These are phyloP conservation scores for Periglandula ipomoeae DNA, from an alignment of 2,329 filamentous ascomycete genomes.

Conservation along the genomic window DNA sequence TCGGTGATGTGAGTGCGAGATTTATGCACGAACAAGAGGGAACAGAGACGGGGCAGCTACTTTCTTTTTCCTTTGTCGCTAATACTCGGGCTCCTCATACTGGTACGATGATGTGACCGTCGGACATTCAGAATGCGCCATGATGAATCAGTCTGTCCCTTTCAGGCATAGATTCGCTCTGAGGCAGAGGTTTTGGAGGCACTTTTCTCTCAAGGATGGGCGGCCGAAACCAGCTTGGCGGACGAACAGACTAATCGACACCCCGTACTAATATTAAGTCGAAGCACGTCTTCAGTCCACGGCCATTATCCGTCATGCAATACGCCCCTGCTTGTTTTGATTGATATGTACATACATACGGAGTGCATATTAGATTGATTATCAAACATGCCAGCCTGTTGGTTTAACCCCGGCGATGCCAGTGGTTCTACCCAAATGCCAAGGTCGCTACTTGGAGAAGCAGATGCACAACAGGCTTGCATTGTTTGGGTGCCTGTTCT, in stretches of 20 bases:
- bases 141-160: not conserved
- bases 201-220: too few relatives aligned
- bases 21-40: not conserved
- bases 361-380: not conserved
- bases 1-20: not conserved
- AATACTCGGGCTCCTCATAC: not conserved
- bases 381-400: not conserved
- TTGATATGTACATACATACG: too few relatives aligned
- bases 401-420: not conserved
- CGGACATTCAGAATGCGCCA: not conserved
- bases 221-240: too few relatives aligned
- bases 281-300: too few relatives aligned
- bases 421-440: not conserved
- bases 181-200: too few relatives aligned
- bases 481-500: too few relatives aligned
- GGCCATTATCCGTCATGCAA: too few relatives aligned
- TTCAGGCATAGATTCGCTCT: not conserved
- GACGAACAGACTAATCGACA: not conserved
- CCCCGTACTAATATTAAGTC: too few relatives aligned
- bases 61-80: not conserved
- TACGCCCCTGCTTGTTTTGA: too few relatives aligned
- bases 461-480: slow-evolving; percentile 1
- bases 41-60: not conserved
- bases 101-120: not conserved
- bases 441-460: not conserved